These are phyloP conservation scores for Daedaleopsis sinensis DNA, from an alignment of 768 basidiomycete genomes.

Conservation along the genomic window DNA sequence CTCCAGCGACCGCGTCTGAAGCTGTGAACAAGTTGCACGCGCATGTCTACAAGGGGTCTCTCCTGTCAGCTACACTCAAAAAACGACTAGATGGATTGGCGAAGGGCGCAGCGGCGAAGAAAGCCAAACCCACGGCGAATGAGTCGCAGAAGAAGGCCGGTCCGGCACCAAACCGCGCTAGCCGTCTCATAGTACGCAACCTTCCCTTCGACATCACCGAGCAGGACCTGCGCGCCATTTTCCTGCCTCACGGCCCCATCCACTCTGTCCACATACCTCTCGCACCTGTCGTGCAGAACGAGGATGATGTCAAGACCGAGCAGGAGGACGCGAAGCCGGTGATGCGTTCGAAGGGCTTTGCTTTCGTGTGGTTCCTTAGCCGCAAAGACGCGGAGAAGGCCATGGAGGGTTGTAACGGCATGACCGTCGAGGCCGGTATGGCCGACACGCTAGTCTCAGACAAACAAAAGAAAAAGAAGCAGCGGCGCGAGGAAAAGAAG, in stretches of 20 bases:
- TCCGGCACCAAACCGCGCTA: conserved; percentile 58
- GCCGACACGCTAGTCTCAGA: conserved; percentile 56
- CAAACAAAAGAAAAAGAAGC: conserved; percentile 72
- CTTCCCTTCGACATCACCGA: conserved; percentile 83
- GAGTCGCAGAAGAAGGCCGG: conserved; percentile 31
- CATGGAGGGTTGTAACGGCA: conserved; percentile 79
- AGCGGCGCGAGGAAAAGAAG: conserved; percentile 55
- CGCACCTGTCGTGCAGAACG: conserved; percentile 25
- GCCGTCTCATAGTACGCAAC: conserved; percentile 89
- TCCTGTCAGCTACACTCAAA: conserved; percentile 87
- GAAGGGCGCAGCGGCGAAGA: conserved; percentile 43
- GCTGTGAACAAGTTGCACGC: conserved; percentile 84
- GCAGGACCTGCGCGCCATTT: conserved; percentile 82
- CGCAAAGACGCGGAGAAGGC: conserved; percentile 85
- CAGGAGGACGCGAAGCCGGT: conserved; percentile 33
- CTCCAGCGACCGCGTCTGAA: conserved; percentile 65
- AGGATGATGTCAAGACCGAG: conserved; percentile 29
- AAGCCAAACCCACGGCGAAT: conserved; percentile 20
- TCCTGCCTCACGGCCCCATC: conserved; percentile 87
- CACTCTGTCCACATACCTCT: conserved; percentile 82
- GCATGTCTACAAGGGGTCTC: conserved; percentile 84
- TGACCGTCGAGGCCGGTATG: conserved; percentile 63
- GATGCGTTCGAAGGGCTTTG: conserved; percentile 73
- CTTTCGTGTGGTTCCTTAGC: conserved; percentile 90
- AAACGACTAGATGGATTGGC: conserved; percentile 74